Evolutionary conservation across 768 basidiomycete species (phyloP).

Genomic region (Hericium coralloides): DNA sequence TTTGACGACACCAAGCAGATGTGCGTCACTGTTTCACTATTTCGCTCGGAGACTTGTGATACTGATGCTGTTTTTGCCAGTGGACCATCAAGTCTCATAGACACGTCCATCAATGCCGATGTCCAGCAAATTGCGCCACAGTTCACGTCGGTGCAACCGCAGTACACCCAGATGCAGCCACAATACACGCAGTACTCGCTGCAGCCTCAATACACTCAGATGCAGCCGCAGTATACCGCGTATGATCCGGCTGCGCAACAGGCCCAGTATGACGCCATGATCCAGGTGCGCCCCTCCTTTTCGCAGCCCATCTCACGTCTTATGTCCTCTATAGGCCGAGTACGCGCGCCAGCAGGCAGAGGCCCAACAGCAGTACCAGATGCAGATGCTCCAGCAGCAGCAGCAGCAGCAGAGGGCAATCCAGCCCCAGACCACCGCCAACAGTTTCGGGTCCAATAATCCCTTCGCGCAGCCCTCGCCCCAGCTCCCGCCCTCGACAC

Average conservation of each 20-base stretch:
- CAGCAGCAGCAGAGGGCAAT: slow-evolving; percentile 37
- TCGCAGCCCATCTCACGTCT: not conserved
- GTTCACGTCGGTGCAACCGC: slow-evolving; percentile 10
- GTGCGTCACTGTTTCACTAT: slow-evolving; percentile 8
- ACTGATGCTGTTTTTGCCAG: slow-evolving; percentile 3
- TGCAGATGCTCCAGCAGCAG: slow-evolving; percentile 28
- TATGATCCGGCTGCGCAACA: slow-evolving; percentile 91
- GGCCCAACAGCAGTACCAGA: slow-evolving; percentile 22
- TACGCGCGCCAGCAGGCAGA: slow-evolving; percentile 58
- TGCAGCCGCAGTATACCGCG: slow-evolving; percentile 26
- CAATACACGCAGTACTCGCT: slow-evolving; percentile 39
- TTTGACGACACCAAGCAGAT: slow-evolving; percentile 75
- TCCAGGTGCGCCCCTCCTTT: slow-evolving; percentile 35
- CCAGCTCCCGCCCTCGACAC: slow-evolving; percentile 26
- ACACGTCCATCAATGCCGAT: slow-evolving; percentile 12
- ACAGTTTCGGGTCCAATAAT: slow-evolving; percentile 72
- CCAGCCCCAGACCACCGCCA: slow-evolving; percentile 51
- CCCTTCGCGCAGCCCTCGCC: slow-evolving; percentile 52
- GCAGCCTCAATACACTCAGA: slow-evolving; percentile 17
- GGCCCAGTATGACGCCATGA: slow-evolving; percentile 74
- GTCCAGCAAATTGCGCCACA: slow-evolving; percentile 18
- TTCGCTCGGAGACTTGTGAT: too few relatives aligned
- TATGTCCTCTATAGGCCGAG: slow-evolving; percentile 45
- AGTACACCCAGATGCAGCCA: slow-evolving; percentile 13
- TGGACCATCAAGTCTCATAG: slow-evolving; percentile 3